Base-by-base conservation (phyloP, 306 rosid species). In the Chamaecrista fasciculata region DNA sequence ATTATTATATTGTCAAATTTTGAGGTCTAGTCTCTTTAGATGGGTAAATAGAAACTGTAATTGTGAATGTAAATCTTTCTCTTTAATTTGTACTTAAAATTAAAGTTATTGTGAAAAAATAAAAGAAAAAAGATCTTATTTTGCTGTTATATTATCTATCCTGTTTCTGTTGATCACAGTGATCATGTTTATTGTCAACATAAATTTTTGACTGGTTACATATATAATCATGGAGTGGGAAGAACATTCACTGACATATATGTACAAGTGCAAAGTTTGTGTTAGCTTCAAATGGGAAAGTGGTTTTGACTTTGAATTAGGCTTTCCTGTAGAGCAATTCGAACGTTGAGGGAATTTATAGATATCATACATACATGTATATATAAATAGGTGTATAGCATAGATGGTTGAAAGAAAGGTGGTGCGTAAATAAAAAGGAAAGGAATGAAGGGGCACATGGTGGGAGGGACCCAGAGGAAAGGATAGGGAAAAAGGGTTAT, bases 21-120 rank as follows among this genome's bases (percentile, higher is more conserved):
- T 69, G 60, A 64, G 63, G 40, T 72, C 57, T 76, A 67, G 48
- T 20, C 39, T 8, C n/a, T 59, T 37, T 80, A 78, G 88, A 81
- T 57, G 72, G 72, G 85, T 83, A 72, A 61, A 87, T 82, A 82
- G 78, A 72, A 28, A 43, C 12, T 82, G 81, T 63, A 77, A 72
- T 79, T 80, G 34, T 84, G 86, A 28, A 69, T 75, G 83, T 87
- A 59, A 76, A 53, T 60, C 36, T 33, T 70, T 63, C 14, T 11
- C 67, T 37, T 49, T 15, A 20, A 44, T 67, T 69, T 86, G 82
- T 89, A 80, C 71, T 80, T 89, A 89, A 74, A n/a, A n/a, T n/a
- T n/a, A n/a, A 68, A 55, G 64, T 71, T 79, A 64, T 82, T 53
- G 66, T 73, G 44, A 70, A 23, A 59, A 70, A 21, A 28, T 18